Evolutionary conservation across 441 rosid species (phyloP), one percentile per base, ranked within the genome.

Genomic region (Adansonia rubrostipa): DNA sequence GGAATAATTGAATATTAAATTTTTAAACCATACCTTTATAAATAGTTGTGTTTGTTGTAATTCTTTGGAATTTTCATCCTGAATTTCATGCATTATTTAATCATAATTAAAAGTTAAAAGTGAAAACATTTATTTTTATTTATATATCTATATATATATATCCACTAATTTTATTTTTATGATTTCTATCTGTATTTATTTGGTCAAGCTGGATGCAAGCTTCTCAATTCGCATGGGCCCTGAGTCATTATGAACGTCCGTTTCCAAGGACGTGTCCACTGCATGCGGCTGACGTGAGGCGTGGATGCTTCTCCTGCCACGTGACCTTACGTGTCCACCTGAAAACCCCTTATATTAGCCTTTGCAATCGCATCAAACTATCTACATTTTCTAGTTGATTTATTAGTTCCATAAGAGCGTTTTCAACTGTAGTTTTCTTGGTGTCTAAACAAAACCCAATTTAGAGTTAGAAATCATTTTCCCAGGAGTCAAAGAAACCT

Each of bases 391-490:
- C 28, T 65, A 17, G 80, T 66, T 72, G 78, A 48, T 44, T 74
- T 75, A 53, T 76, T 81, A 51, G 80, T 24, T 60, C 72, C 42
- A 54, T 75, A 24, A 45, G 17, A 56, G 6, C 66, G 0, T 36
- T 68, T 0, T 1, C 73, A 19, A 9, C 48, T 20, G 14, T 36
- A 66, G 17, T 75, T 36, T 75, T 78, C 81, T 75, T 57, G 20
- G 74, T 7, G 24, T 76, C 79, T 80, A 63, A 66, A 76, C 81
- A 78, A 74, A 80, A 75, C 66, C 78, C 80, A 19, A 11, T 64
- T 36, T 17, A 50, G 51, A 63, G 51, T 62, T 36, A 42, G 20
- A 64, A 20, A 15, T 48, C 45, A 13, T 51, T 79, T 85, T 63
- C 81, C 71, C 33, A 80, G 56, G 6, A 77, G 36, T 51, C 78